Percentiles rank a stretch among this genome's conserved stretches.
These are phyloP conservation scores for Pseudopithomyces maydicus DNA, from an alignment of 2,329 filamentous ascomycete species.

Conservation along the genomic window DNA sequence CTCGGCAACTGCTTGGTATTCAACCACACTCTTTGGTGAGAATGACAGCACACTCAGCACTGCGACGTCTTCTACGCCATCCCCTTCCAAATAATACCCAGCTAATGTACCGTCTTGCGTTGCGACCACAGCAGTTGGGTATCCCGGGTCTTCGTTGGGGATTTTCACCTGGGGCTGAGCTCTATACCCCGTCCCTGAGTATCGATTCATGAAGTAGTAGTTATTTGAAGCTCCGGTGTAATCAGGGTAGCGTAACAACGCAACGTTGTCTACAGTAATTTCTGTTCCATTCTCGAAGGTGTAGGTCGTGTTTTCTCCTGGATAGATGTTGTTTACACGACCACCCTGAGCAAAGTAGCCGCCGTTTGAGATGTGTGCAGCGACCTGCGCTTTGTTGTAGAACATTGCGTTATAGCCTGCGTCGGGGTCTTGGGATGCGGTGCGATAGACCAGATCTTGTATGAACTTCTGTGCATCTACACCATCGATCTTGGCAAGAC, in stretches of 20 bases:
- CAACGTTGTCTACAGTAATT: conserved; percentile 7
- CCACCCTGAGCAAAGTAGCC: conserved; percentile 12
- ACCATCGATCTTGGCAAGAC: conserved; percentile 30
- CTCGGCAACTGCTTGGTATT: conserved; percentile 2
- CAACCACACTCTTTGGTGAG: background rate
- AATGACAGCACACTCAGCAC: conserved; percentile 3
- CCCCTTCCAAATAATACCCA: conserved; percentile 3
- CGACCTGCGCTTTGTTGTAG: conserved; percentile 17
- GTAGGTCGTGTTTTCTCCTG: conserved; percentile 15
- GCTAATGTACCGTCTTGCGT: background rate
- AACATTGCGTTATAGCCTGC: conserved; percentile 41
- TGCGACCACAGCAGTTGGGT: background rate
- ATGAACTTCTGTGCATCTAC: conserved; percentile 34
- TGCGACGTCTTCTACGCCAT: background rate
- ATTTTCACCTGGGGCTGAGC: background rate
- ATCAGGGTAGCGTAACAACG: background rate
- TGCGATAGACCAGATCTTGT: conserved; percentile 23
- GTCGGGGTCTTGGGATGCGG: conserved; percentile 38
- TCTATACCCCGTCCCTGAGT: background rate
- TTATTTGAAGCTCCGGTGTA: conserved; percentile 4
- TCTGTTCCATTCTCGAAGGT: conserved; percentile 35
- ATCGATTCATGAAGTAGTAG: conserved; percentile 1
- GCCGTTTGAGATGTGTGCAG: conserved; percentile 10
- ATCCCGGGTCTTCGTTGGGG: background rate
- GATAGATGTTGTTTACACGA: conserved; percentile 20